Evolutionary conservation across 1,284 basidiomycete species (phyloP), one percentile per base, ranked within the genome.

Genomic region (Ganoderma boninense): DNA sequence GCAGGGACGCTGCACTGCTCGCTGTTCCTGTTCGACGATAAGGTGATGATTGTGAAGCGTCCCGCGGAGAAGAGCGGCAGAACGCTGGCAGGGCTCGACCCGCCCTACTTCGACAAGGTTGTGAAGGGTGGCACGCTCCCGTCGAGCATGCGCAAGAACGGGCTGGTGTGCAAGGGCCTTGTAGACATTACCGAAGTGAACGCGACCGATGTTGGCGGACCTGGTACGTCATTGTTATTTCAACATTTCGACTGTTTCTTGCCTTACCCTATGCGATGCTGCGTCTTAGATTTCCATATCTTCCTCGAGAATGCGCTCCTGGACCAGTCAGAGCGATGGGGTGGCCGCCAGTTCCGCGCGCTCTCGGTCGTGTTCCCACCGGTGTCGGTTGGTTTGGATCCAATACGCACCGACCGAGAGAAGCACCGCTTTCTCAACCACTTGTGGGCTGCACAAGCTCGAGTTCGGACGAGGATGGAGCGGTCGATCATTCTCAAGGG

Each of bases 21-120:
- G 0, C 84, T 99, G 44, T 95, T 99, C 80, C 85, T 99, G 54
- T 99, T 99, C 78, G 95, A 97, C 76, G 98, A 99, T 82, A 95
- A 96, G 77, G 84, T 99, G 40, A 88, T 98, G 78, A 91, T 99
- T 71, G 93, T 92, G 65, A 99, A 99, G 82, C 89, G 98, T 40
- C 92, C 94, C 2, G 87, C 89, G 4, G 89, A 95, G 69, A 92
- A 92, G 77, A 88, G 90, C 56, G 97, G 94, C 0, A 87, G 90
- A 61, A 83, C 86, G 29, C 81, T 96, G 32, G 90, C 95, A 1
- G 97, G 98, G 0, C 84, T 99, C 60, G 95, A 98, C 75, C 23
- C 60, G 6, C 42, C 40, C n/a, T 93, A 97, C 64, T 79, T 93
- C 26, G 90, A 90, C 62, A 93, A 89, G 77, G 84, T 97, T 43